These are phyloP conservation scores for Fusarium bactridioides DNA, from an alignment of 2,329 filamentous ascomycete genomes.

Conservation along the genomic window DNA sequence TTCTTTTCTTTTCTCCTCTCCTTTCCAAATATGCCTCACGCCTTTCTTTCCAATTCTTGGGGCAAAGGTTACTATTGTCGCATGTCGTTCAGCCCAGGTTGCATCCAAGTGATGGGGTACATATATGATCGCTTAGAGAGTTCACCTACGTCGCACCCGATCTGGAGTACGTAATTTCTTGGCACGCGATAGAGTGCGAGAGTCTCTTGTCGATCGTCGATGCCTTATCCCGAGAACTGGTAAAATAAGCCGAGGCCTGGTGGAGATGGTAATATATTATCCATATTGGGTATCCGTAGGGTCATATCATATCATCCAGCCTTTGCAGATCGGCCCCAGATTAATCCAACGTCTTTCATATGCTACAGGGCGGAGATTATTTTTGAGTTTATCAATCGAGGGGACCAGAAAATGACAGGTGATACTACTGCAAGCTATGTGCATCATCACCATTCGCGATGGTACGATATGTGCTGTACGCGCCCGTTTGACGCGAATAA, in stretches of 20 bases:
- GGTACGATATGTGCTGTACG: neutral
- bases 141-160: neutral
- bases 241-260: neutral
- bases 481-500: neutral
- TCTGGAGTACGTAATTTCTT: neutral
- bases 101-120: neutral
- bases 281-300: neutral
- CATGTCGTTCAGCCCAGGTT: neutral
- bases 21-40: neutral
- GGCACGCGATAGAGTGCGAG: neutral
- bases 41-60: neutral
- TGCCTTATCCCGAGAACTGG: neutral
- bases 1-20: too few species aligned
- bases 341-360: neutral
- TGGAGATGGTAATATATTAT: neutral
- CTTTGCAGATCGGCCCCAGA: neutral
- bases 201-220: neutral
- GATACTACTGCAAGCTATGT: neutral
- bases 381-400: neutral
- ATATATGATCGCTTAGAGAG: neutral
- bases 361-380: neutral
- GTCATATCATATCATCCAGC: neutral
- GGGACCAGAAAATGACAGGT: neutral
- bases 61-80: neutral
- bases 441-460: neutral